phyloP scores from a whole-genome alignment of 257 asterid genomes.

The Solanum corneliomulleri region DNA sequence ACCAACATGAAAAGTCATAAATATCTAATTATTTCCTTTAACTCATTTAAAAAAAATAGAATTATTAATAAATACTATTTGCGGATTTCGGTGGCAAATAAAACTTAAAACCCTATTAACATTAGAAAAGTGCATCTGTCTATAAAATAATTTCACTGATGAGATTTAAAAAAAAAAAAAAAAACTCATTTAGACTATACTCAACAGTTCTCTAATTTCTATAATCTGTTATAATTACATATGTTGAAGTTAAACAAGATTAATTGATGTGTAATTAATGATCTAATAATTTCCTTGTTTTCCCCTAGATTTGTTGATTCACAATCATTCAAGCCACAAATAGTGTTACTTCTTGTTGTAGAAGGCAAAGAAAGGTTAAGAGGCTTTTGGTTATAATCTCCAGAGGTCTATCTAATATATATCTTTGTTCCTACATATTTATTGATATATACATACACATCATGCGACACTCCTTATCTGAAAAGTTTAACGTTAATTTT shows the following conservation, averaged over 20 bases:
- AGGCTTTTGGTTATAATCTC: background rate
- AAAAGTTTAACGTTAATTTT: background rate
- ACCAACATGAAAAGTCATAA: background rate
- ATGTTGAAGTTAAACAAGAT: background rate
- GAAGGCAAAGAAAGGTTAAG: background rate
- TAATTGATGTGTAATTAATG: background rate
- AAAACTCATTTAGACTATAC: background rate
- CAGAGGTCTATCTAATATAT: background rate
- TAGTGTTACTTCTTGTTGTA: background rate
- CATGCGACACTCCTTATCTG: background rate
- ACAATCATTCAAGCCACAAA: background rate
- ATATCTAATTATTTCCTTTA: background rate
- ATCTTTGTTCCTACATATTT: background rate
- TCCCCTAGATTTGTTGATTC: background rate
- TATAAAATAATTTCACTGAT: background rate
- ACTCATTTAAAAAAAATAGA: too few relatives aligned
- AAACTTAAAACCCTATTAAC: background rate
- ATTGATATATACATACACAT: background rate
- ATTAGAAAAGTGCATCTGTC: background rate
- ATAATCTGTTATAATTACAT: background rate
- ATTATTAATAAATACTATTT: too few relatives aligned
- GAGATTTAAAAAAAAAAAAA: background rate
- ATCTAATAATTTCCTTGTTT: background rate
- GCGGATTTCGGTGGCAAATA: background rate
- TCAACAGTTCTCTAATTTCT: background rate